Conservation (phyloP, 2,329 filamentous ascomycete genomes). For the Penicillium olsonii region DNA sequence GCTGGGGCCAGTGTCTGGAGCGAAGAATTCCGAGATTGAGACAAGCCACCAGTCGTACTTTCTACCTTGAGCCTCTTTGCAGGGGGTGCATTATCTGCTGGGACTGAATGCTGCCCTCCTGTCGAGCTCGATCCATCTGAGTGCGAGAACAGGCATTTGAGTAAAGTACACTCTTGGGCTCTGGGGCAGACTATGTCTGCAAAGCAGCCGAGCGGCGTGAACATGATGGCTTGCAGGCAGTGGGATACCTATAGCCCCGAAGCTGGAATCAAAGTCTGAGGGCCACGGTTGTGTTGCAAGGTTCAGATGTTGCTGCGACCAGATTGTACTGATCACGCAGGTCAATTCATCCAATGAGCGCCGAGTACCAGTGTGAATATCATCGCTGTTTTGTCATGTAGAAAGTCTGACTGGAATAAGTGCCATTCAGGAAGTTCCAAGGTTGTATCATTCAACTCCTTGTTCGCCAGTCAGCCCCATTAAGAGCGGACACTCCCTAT, state of each 20-base stretch:
- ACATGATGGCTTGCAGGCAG: constrained; percentile 44
- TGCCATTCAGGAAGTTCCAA: too few relatives aligned
- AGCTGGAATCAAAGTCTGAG: neutral
- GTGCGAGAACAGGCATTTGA: constrained; percentile 63
- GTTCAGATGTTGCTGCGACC: neutral
- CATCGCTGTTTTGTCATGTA: neutral
- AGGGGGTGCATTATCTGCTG: constrained; percentile 20
- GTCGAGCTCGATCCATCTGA: constrained; percentile 3
- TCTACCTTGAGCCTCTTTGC: constrained; percentile 33
- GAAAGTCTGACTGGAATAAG: too few relatives aligned
- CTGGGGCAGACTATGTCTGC: constrained; percentile 56
- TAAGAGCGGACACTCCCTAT: neutral
- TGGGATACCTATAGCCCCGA: too few relatives aligned
- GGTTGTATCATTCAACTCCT: neutral
- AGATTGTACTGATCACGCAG: neutral
- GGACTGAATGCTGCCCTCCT: constrained; percentile 9
- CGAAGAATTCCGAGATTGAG: constrained; percentile 1
- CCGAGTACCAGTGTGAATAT: too few relatives aligned
- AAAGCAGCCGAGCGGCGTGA: constrained; percentile 58
- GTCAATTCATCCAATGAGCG: too few relatives aligned
- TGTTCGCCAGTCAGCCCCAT: neutral
- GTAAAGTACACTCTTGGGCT: constrained; percentile 51
- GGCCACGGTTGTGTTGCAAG: neutral
- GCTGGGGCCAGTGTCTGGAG: neutral
- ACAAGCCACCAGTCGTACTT: neutral